Conservation (phyloP, 306 rosid species). For the Corylus americana region DNA sequence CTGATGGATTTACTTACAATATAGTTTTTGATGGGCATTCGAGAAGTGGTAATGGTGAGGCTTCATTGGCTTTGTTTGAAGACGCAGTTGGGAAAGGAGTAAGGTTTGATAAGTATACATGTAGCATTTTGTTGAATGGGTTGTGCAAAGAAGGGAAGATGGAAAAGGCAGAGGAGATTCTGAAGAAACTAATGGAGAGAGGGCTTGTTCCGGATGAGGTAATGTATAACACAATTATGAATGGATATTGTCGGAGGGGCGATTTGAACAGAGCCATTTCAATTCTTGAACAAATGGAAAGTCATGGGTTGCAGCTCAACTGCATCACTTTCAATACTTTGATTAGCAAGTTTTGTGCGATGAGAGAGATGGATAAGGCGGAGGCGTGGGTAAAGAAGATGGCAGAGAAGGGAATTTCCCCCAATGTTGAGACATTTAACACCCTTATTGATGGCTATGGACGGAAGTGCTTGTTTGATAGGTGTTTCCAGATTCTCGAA, state of each 20-base stretch:
- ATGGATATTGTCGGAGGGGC: slow-evolving; percentile 62
- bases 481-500: slow-evolving; percentile 69
- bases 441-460: slow-evolving; percentile 68
- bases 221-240: slow-evolving; percentile 56
- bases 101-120: slow-evolving; percentile 46
- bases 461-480: slow-evolving; percentile 37
- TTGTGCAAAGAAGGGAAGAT: slow-evolving; percentile 62
- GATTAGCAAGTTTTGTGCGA: slow-evolving; percentile 60
- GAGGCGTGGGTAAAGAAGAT: slow-evolving; percentile 74
- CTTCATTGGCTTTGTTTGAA: slow-evolving; percentile 30
- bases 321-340: slow-evolving; percentile 60
- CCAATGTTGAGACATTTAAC: slow-evolving; percentile 58
- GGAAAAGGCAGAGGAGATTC: slow-evolving; percentile 60
- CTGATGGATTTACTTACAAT: slow-evolving; percentile 50
- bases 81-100: slow-evolving; percentile 36
- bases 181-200: slow-evolving; percentile 45
- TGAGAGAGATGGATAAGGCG: slow-evolving; percentile 55
- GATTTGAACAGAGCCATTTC: slow-evolving; percentile 50
- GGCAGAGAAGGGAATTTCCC: slow-evolving; percentile 60
- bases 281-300: slow-evolving; percentile 50
- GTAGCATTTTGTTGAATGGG: slow-evolving; percentile 55
- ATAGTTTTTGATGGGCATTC: slow-evolving; percentile 51
- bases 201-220: slow-evolving; percentile 55
- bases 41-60: slow-evolving; percentile 34
- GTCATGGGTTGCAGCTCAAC: slow-evolving; percentile 52